Conservation (phyloP, 495 filamentous ascomycete species). For the Penicillium dipodomyicola region DNA sequence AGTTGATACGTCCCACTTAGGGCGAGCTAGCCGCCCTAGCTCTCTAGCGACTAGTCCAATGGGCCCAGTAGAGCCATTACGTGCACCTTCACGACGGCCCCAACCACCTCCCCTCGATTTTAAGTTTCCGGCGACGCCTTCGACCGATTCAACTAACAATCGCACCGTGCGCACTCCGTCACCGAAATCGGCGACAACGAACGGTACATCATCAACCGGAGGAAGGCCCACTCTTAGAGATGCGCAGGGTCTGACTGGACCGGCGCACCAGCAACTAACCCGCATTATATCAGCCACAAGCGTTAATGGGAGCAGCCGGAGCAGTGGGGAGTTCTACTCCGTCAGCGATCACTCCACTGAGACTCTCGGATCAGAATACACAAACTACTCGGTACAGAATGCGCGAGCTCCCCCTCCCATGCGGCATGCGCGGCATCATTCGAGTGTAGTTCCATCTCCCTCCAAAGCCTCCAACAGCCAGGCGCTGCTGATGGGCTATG, state of each 20-base stretch:
- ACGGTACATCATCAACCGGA: slow-evolving; percentile 13
- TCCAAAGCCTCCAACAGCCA: slow-evolving; percentile 56
- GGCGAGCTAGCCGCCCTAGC: slow-evolving; percentile 24
- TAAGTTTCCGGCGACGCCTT: slow-evolving; percentile 59
- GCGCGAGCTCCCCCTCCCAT: slow-evolving; percentile 40
- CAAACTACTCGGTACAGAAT: slow-evolving; percentile 58
- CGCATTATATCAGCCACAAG: slow-evolving; percentile 73
- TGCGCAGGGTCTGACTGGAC: slow-evolving; percentile 22
- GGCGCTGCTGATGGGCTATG: slow-evolving; percentile 96
- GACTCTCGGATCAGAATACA: slow-evolving; percentile 89
- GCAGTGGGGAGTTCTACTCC: slow-evolving; percentile 92
- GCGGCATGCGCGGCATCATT: slow-evolving; percentile 60
- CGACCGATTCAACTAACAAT: slow-evolving; percentile 31
- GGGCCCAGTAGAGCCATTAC: slow-evolving; percentile 26
- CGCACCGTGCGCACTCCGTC: slow-evolving; percentile 40
- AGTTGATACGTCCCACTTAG: slow-evolving; percentile 33
- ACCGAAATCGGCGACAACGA: slow-evolving; percentile 24
- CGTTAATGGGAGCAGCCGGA: slow-evolving; percentile 63
- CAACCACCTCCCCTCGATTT: slow-evolving; percentile 57
- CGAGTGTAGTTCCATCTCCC: slow-evolving; percentile 48
- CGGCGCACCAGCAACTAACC: slow-evolving; percentile 60
- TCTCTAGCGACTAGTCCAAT: slow-evolving; percentile 33
- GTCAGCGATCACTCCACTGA: slow-evolving; percentile 91
- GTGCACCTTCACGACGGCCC: slow-evolving; percentile 34
- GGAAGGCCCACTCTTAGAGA: slow-evolving; percentile 21